Base-by-base conservation (phyloP, 2,329 filamentous ascomycete species). In the Aspergillus neoniger region DNA sequence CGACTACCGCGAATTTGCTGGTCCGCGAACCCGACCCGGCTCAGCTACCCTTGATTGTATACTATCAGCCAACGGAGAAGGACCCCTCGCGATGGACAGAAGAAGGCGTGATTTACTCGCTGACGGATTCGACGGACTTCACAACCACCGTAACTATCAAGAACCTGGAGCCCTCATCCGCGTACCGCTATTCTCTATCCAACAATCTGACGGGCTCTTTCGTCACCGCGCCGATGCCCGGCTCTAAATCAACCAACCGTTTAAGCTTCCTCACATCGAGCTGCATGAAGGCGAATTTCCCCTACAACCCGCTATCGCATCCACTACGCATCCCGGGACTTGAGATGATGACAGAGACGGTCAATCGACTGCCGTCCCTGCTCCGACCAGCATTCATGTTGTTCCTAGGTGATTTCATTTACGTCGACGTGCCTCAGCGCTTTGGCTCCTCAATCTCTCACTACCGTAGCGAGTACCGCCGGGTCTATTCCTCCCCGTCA, bases 401-500 rank as follows among this genome's bases (percentile, higher is more conserved):
- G 17, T 88, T 88, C 68, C 72, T 81, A 7, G 79, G 79, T 12
- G 79, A 81, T 59, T 81, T 81, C 58, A 79, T 81, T 58, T 81
- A 81, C 62, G 76, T 81, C 48, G 95, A 99, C 70, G 94, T 98
- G 0, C 94, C 94, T 0, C 83, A 87, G 51, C 87, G 90, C 9
- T 90, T 93, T 72, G 92, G 92, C 10, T 86, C 84, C 43, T 83
- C 86, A 0, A 79, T 83, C 1, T 87, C 91, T 57, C 87, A 92
- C 69, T 99, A 97, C 74, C 86, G 93, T 53, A 87, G 91, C 72
- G 92, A 97, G 72, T 99, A 99, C 72, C 88, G 94, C 19, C 92
- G 96, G 69, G 88, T 97, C n/a, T 99, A 99, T 72, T 90, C 91
- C 0, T 96, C 93, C 2, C 94, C 94, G 0, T 94, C 96, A 65